Evolutionary conservation across 2,329 filamentous ascomycete genomes (phyloP), one percentile per base, ranked within the genome.

Genomic region (Lojkania enalia): DNA sequence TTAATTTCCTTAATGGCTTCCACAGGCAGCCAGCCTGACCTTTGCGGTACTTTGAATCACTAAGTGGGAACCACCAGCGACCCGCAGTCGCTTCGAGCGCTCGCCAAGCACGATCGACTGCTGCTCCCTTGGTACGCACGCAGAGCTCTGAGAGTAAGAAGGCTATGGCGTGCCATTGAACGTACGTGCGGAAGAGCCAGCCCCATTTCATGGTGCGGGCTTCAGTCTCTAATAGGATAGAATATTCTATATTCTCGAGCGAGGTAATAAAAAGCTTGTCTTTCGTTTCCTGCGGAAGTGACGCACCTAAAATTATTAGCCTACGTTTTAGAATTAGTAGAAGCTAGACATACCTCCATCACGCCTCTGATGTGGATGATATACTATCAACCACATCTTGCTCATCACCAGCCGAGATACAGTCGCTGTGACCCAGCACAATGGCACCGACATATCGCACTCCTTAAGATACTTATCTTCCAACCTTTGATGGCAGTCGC

Each of bases 361-460:
- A 23, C 78, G 77, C 39, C 83, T 80, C 21, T 87, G 82, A 58
- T 86, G 78, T 0, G 87, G 87, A 55, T 92, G 84, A 58, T 92
- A 87, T 2, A 89, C 79, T 48, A 90, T 79, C 25, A 94, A 76
- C 72, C 85, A 88, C 74, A 90, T 83, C 69, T 90, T 92, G 40
- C 84, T 84, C 71, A 90, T 81, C 50, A 91, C 83, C 21, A 92
- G 75, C 7, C 86, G 81, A 2, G 82, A 79, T 18, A 88, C 76
- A 20, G 86, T 86, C 3, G 82, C 83, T 5, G 80, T 80, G 19
- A 87, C 80, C 84, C 85, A 88, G 51, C 83, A 83, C 1, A 88
- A 70, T 5, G 81, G 81, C 1, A 82, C 70, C 0, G 75, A 73
- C 52, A 77, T 77, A 42, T 83, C 80, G 48, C 75, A 77, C 21